These are phyloP conservation scores for Aspergillus thermomutatus DNA, from an alignment of 2,329 filamentous ascomycete genomes.

Conservation along the genomic window DNA sequence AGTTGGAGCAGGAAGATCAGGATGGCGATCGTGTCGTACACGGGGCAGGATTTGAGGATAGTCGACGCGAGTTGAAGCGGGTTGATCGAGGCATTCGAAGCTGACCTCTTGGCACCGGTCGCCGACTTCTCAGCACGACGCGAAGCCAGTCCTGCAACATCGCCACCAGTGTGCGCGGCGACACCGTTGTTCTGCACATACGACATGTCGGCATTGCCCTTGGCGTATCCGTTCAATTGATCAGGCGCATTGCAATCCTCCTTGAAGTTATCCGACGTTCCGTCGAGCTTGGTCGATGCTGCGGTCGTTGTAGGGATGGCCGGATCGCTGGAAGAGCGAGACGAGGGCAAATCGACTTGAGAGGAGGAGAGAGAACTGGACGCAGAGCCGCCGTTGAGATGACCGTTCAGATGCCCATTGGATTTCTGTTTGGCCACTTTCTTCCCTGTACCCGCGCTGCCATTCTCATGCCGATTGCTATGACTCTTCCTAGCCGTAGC, in stretches of 20 bases:
- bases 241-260: constrained; percentile 33
- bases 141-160: constrained; percentile 24
- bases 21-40: constrained; percentile 93
- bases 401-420: constrained; percentile 53
- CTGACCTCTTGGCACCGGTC: constrained; percentile 30
- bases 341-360: constrained; percentile 39
- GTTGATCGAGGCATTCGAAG: constrained; percentile 54
- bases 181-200: constrained; percentile 33
- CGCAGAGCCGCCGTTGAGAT: constrained; percentile 42
- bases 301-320: constrained; percentile 25
- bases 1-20: constrained; percentile 93
- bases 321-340: constrained; percentile 39
- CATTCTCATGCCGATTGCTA: constrained; percentile 81
- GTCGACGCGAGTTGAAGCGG: constrained; percentile 76
- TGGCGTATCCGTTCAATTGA: constrained; percentile 35
- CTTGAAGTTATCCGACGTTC: constrained; percentile 28
- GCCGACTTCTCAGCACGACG: constrained; percentile 30
- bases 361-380: constrained; percentile 33
- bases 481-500: constrained; percentile 55
- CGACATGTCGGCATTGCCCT: constrained; percentile 33
- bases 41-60: constrained; percentile 82
- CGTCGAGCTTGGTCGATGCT: constrained; percentile 26
- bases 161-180: constrained; percentile 27
- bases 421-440: constrained; percentile 60
- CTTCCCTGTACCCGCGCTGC: constrained; percentile 74